Evolutionary conservation across 2,329 filamentous ascomycete species (phyloP), one percentile per base, ranked within the genome.

Genomic region (Clonostachys rosea): DNA sequence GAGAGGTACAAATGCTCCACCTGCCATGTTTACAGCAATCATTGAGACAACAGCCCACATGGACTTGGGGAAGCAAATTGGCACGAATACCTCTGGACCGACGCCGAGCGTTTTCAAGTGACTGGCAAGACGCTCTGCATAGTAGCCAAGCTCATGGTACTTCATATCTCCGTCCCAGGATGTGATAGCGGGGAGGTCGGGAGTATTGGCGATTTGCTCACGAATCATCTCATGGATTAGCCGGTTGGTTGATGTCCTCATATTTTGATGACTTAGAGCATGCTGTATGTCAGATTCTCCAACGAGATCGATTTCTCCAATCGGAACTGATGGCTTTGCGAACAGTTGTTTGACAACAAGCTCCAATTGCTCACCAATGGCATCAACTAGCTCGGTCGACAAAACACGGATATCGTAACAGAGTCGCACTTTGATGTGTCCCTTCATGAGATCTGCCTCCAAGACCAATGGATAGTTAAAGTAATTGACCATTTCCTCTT

Each of bases 41-140:
- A 66, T 60, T 1, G 60, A 58, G 4, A 67, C 54, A n/a, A 58
- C 46, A 1, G 56, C 56, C 61, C 61, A 69, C 39, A 52, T 56
- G 5, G 64, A 67, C 52, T 69, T 70, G 20, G 66, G 61, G 42
- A 68, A 67, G 43, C 57, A 62, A 13, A 69, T 49, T 1, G 63
- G 62, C 5, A 67, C 57, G 1, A 60, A 35, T 1, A 45, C 46
- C 34, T 56, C 60, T 2, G 53, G 52, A 10, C 48, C 42, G 17
- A 64, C 50, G 17, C 59, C 50, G 10, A 49, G 35, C 9, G 41
- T 40, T 9, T 33, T 16, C 16, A 60, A 40, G 12, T 56, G 51
- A 9, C 50, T 40, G 36, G 36, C 56, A 40, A 45, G 53, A 12
- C 0, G 47, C 9, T n/a, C 50, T 43, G 20, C 56, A 14, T 40